Percentiles rank a stretch among this genome's conserved stretches.
These are phyloP conservation scores for Boletus vinaceobasis DNA, from an alignment of 768 basidiomycete species.

Conservation along the genomic window DNA sequence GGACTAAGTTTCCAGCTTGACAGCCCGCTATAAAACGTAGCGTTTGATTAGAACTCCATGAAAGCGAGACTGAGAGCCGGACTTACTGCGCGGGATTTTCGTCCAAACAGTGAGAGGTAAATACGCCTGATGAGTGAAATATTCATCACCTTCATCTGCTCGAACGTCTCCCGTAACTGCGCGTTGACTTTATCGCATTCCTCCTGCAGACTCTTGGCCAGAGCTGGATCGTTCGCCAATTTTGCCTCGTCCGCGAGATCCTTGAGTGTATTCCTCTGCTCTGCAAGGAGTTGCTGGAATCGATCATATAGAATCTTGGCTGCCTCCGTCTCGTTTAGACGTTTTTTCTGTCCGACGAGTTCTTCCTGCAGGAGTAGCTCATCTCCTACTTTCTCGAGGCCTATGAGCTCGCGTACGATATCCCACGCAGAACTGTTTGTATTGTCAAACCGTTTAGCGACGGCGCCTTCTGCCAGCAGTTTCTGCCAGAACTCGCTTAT, in stretches of 20 bases:
- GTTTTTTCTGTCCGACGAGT: conserved; percentile 7
- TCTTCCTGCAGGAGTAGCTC: conserved; percentile 22
- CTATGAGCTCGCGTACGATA: neutral
- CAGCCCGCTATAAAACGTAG: neutral
- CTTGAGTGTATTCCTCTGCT: conserved; percentile 13
- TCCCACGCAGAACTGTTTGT: neutral
- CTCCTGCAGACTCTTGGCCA: conserved; percentile 8
- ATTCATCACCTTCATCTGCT: conserved; percentile 19
- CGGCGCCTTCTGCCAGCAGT: conserved; percentile 3
- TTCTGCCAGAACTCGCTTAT: conserved; percentile 21
- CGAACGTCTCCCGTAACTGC: conserved; percentile 17
- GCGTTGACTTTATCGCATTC: conserved; percentile 10
- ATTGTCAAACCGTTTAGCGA: neutral
- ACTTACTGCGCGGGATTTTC: conserved; percentile 12
- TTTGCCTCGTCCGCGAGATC: conserved; percentile 20
- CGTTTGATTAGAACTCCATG: neutral
- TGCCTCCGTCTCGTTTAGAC: conserved; percentile 22
- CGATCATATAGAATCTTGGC: conserved; percentile 17
- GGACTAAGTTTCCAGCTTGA: conserved; percentile 2
- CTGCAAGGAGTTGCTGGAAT: conserved; percentile 14
- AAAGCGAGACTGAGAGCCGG: neutral
- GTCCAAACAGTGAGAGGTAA: conserved; percentile 1
- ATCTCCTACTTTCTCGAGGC: fast-evolving
- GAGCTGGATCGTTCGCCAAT: conserved; percentile 3
- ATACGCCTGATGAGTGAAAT: conserved; percentile 13